These are phyloP conservation scores for Penicillium vulpinum DNA, from an alignment of 2,329 filamentous ascomycete species.

Conservation along the genomic window DNA sequence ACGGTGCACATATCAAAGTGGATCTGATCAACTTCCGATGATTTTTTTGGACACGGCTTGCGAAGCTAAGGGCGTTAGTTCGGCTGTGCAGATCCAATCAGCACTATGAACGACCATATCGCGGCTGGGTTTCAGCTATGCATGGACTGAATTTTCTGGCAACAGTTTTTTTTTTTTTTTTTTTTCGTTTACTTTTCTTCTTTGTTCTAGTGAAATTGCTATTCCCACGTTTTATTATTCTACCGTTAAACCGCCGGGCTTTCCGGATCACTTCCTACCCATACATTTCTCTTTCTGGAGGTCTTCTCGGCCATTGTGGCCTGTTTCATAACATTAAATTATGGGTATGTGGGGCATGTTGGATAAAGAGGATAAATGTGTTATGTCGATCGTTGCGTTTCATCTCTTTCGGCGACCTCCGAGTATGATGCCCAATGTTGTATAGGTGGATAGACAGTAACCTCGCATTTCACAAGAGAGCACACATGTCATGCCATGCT, in stretches of 20 bases:
- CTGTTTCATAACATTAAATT: background rate
- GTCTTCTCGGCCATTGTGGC: background rate
- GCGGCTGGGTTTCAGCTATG: conserved; percentile 23
- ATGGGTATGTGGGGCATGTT: background rate
- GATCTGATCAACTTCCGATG: too few species aligned
- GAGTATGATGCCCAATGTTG: background rate
- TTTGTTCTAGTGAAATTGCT: background rate
- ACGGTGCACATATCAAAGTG: conserved; percentile 6
- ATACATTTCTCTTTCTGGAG: background rate
- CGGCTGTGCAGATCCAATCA: conserved; percentile 20
- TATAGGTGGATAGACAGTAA: background rate
- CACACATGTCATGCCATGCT: background rate
- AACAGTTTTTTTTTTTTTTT: conserved; percentile 1
- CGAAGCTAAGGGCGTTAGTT: conserved; percentile 21
- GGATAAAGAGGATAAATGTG: background rate
- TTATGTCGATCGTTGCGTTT: background rate
- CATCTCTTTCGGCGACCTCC: background rate
- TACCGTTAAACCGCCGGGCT: background rate
- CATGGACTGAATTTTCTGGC: conserved; percentile 8
- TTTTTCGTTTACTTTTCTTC: background rate
- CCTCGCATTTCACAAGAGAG: background rate
- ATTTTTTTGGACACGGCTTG: conserved; percentile 4
- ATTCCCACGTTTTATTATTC: background rate
- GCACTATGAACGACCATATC: conserved; percentile 12
- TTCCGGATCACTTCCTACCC: background rate